Evolutionary conservation across 1,284 basidiomycete species (phyloP).

Genomic region (Waitea zeae): DNA sequence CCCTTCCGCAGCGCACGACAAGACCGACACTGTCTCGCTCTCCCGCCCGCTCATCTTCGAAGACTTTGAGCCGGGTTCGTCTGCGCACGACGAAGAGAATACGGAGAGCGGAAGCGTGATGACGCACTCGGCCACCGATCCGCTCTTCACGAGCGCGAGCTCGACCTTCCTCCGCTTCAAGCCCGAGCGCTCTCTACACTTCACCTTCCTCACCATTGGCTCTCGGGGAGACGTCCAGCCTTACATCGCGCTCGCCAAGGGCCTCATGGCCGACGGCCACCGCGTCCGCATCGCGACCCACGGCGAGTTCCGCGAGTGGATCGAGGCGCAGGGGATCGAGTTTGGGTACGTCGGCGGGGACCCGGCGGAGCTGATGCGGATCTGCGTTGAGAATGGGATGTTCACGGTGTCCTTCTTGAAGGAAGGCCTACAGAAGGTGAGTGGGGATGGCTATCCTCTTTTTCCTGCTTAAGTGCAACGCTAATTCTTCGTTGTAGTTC

Average conservation of each 20-base stretch:
- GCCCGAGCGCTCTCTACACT: conserved; percentile 64
- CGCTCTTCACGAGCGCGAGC: conserved; percentile 87
- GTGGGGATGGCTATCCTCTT: too few species aligned
- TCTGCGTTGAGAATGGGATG: conserved; percentile 92
- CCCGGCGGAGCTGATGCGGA: conserved; percentile 87
- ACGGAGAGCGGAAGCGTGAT: neutral
- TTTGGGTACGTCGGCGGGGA: conserved; percentile 91
- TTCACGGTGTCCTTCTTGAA: conserved; percentile 91
- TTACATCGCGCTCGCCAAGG: conserved; percentile 89
- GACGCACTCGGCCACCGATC: conserved; percentile 56
- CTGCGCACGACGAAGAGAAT: too few species aligned
- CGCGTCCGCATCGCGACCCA: conserved; percentile 79
- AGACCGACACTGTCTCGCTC: too few species aligned
- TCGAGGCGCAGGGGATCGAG: conserved; percentile 90
- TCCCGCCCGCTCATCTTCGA: conserved; percentile 62
- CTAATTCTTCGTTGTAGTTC: conserved; percentile 52
- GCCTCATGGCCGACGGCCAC: conserved; percentile 82
- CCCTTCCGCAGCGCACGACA: conserved; percentile 45
- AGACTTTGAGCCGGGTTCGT: conserved; percentile 40
- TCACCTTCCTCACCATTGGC: conserved; percentile 91
- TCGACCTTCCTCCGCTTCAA: conserved; percentile 93
- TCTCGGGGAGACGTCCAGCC: conserved; percentile 89
- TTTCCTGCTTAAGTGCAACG: conserved; percentile 4
- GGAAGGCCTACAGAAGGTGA: conserved; percentile 75
- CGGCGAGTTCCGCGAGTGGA: conserved; percentile 89